These are phyloP conservation scores for Saccharum officinarum DNA, from an alignment of 176 grass and related monocot species.

Conservation along the genomic window DNA sequence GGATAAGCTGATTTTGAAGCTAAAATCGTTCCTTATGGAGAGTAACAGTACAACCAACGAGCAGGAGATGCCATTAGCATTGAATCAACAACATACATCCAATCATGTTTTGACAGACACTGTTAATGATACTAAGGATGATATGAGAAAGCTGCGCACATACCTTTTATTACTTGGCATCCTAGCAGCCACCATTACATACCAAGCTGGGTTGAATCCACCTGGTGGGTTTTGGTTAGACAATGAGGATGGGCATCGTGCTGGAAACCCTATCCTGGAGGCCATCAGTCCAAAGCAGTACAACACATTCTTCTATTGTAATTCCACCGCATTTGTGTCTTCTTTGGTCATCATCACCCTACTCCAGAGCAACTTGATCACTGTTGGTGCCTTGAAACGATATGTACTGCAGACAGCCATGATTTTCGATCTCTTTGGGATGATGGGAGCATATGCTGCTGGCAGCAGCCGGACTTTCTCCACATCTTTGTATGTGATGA, in stretches of 20 bases:
- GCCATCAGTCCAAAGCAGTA: background rate
- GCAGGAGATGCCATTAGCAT: background rate
- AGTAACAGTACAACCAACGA: background rate
- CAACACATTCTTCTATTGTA: slow-evolving; percentile 44
- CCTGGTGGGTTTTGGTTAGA: slow-evolving; percentile 25
- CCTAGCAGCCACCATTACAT: slow-evolving; percentile 27
- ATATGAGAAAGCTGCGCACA: slow-evolving; percentile 23
- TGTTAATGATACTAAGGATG: background rate
- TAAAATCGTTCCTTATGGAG: slow-evolving; percentile 4
- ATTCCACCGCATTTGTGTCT: slow-evolving; percentile 39
- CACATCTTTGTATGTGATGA: slow-evolving; percentile 39
- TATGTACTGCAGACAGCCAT: slow-evolving; percentile 36
- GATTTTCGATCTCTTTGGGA: slow-evolving; percentile 33
- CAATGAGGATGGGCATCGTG: slow-evolving; percentile 20
- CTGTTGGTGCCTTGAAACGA: background rate
- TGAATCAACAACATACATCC: background rate
- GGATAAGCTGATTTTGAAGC: background rate
- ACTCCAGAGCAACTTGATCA: slow-evolving; percentile 32
- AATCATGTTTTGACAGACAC: background rate
- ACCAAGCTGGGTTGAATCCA: slow-evolving; percentile 29
- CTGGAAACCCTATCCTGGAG: slow-evolving; percentile 28
- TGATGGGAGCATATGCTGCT: slow-evolving; percentile 39
- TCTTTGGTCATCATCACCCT: slow-evolving; percentile 49
- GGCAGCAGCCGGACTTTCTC: slow-evolving; percentile 24
- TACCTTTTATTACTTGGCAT: slow-evolving; percentile 33